Evolutionary conservation across 345 rosid genomes (phyloP), one percentile per base, ranked within the genome.

Genomic region (Eucalyptus dawsonii): DNA sequence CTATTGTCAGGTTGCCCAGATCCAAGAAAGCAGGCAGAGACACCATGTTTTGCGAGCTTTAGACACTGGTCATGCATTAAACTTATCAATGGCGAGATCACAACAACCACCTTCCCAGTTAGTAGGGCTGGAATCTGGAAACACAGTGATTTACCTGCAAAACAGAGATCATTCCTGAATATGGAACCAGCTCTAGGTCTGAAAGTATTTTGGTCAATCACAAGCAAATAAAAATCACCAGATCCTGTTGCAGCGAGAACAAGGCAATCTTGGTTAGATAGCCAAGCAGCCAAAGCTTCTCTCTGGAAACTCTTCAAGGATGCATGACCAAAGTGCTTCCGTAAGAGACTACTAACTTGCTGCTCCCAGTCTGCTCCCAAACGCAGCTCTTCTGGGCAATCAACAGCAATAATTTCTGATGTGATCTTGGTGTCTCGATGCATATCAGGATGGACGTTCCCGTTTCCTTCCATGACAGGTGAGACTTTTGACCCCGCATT

Each of bases 1-100:
- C 90, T 91, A 89, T 93, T 95, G 90, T 97, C 99, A 76, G 95
- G 95, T 92, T 97, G 99, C 87, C 99, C 99, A 88, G 99, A 97
- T 62, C 99, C 99, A 88, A 97, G 99, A 91, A 97, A 97, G 91
- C 99, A 97, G 89, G 99, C 97, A 80, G 99, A 94, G 91, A 97
- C 92, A 47, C 94, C 95, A 91, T 95, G 95, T 87, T 88, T 94
- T 88, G 98, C 95, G 49, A 97, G 92, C 90, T 96, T 96, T 44
- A 96, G 94, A 94, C 99, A 97, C 86, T 96, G 99, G 92, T 97
- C 99, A 87, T 96, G 99, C 99, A 97, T 97, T 93, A 97, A 91
- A 90, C 99, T 96, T 88, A 97, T 97, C 95, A 97, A 93, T 80
- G 99, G 99, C 42, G 99, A 97, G 89, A 97, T 93, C 50, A 96